Evolutionary conservation across 441 rosid genomes (phyloP).

Genomic region (Gossypium schwendimanii): DNA sequence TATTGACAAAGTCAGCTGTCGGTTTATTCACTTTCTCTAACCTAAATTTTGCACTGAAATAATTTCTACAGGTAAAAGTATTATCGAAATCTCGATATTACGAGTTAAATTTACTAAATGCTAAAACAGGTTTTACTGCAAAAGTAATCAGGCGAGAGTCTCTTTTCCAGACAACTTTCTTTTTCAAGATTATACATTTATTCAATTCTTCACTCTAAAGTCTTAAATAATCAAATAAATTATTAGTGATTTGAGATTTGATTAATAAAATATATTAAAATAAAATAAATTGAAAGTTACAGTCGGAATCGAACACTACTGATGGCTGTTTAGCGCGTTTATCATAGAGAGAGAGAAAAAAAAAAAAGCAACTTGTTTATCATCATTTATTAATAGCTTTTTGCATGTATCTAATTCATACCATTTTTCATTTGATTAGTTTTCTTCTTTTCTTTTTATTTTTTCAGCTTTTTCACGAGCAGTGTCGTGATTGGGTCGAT

Average conservation of each 20-base stretch:
- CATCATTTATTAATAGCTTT: background rate
- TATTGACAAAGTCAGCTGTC: no score
- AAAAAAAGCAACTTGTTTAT: background rate
- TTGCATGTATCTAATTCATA: background rate
- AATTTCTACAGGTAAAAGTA: no score
- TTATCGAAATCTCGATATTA: no score
- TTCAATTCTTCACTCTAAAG: background rate
- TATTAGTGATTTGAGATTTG: background rate
- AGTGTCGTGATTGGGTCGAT: constrained; percentile 49
- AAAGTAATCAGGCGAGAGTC: background rate
- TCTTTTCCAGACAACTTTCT: background rate
- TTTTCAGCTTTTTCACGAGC: constrained; percentile 31
- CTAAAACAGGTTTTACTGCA: background rate
- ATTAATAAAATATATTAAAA: background rate
- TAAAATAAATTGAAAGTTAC: background rate
- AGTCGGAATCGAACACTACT: background rate
- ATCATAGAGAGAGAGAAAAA: background rate
- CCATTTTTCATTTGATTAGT: background rate
- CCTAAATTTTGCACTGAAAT: no score
- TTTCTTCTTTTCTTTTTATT: constrained; percentile 20
- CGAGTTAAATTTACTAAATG: no score
- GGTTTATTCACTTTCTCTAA: no score
- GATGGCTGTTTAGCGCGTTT: constrained; percentile 2
- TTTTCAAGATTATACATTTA: background rate
- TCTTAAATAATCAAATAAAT: background rate